Base-by-base conservation (phyloP, 139 green algal genomes). In the Desmodesmus armatus region DNA sequence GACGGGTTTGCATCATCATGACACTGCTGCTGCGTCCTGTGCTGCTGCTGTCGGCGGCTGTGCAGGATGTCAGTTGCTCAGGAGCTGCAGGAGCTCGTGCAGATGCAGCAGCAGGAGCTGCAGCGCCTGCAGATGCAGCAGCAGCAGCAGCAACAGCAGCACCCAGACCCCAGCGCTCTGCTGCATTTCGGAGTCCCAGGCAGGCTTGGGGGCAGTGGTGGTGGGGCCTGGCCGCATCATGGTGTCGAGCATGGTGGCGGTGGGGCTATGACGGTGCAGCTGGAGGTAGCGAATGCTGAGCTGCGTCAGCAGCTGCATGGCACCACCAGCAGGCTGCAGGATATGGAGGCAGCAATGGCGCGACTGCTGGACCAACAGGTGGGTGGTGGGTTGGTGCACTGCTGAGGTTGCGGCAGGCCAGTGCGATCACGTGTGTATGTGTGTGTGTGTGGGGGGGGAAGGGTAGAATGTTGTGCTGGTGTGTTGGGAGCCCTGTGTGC, bases 11-110 rank as follows among this genome's bases (percentile, higher is more conserved):
- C 17, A 58, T 15, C 47, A 23, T 15, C 47, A 58, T 69, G n/a
- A 17, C 60, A 39, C n/a, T 29, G 21, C 60, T 69, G 60, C 60
- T 69, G 27, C 21, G 60, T 21, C 37, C 19, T 4, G n/a, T 29
- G 4, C 3, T 39, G 25, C 25, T 69, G 58, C 58, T 35, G 23
- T 6, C 13, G 23, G n/a, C 11, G 63, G 31, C 63, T 44, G 3
- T 63, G 71, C 76, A 82, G 76, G 76, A 82, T 55, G 6, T n/a
- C 13, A 17, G 76, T 65, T 7, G 43, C 76, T 27, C 76, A 82
- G 37, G 76, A 82, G 76, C 55, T 82, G 53, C 76, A 82, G 55
- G 23, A 82, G 3, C 76, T 82, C 17, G 76, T 82, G 9, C 76
- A 82, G 40, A 35, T 72, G 76, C 76, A 82, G 55, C 76, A 82